A percentile compares a stretch with the other conserved stretches of the same genome.
These are phyloP conservation scores for Trapa incisa DNA, from an alignment of 345 rosid genomes.

Conservation along the genomic window DNA sequence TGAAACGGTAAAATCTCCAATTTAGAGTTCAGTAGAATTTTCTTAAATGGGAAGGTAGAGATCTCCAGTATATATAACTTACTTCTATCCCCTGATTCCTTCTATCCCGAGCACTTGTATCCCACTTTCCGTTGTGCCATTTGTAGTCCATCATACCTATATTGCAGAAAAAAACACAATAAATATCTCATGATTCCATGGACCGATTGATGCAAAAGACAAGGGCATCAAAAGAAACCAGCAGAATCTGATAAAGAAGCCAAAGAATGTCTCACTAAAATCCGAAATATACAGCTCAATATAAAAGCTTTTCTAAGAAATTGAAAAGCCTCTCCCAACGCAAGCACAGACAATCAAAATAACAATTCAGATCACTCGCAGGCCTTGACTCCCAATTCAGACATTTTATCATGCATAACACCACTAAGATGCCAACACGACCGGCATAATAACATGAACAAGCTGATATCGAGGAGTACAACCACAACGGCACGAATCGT, in stretches of 20 bases:
- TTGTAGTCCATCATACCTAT: conserved; percentile 31
- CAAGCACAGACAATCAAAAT: not conserved
- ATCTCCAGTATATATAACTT: not conserved
- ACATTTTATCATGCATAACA: not conserved
- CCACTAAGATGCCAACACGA: not conserved
- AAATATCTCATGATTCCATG: not conserved
- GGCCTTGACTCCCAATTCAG: not conserved
- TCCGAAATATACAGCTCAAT: not conserved
- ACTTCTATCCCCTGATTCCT: conserved; percentile 34
- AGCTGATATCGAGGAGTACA: not conserved
- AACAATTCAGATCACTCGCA: not conserved
- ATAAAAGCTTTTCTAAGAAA: not conserved
- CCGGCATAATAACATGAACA: not conserved
- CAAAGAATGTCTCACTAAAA: not conserved
- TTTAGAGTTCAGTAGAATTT: no score
- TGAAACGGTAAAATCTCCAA: not conserved
- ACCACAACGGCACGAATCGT: not conserved
- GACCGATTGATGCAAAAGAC: not conserved
- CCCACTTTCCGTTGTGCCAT: conserved; percentile 22
- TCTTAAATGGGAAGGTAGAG: not conserved
- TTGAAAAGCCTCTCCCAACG: not conserved
- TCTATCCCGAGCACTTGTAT: conserved; percentile 27
- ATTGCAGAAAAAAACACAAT: not conserved
- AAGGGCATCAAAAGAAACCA: not conserved
- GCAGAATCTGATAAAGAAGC: not conserved